Conservation (phyloP, 179 eudicot genomes). For the Spergularia azorica region DNA sequence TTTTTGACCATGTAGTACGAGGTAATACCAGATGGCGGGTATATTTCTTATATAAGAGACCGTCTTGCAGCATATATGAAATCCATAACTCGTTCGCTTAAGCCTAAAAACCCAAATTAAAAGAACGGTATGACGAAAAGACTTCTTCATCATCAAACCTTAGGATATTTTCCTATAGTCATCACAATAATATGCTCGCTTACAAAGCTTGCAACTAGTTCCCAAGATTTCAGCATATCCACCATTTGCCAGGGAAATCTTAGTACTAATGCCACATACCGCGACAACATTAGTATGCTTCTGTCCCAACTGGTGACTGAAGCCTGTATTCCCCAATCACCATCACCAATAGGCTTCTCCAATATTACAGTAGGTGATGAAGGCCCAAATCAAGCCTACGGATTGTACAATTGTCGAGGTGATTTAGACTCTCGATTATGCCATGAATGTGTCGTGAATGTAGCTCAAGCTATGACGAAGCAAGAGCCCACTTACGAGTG, state of each 20-base stretch:
- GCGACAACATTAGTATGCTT: not conserved
- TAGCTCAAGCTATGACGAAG: not conserved
- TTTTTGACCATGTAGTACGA: not conserved
- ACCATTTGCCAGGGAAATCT: not conserved
- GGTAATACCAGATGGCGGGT: too few species aligned
- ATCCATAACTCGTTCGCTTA: too few species aligned
- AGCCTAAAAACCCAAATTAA: too few species aligned
- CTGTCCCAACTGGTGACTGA: not conserved
- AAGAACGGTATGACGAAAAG: too few species aligned
- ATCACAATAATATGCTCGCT: too few species aligned
- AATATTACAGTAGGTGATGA: not conserved
- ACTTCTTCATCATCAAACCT: too few species aligned
- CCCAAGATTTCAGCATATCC: too few species aligned
- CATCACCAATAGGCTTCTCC: not conserved
- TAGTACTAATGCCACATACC: not conserved
- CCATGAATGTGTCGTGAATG: not conserved
- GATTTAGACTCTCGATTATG: conserved; percentile 6
- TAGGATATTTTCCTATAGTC: too few species aligned
- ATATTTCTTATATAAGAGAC: too few species aligned
- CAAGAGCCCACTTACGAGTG: too few species aligned
- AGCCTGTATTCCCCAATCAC: not conserved
- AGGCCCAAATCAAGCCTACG: not conserved
- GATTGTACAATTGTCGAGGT: conserved; percentile 18
- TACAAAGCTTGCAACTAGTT: too few species aligned
- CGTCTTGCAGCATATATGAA: too few species aligned